These are phyloP conservation scores for Fusarium beomiforme DNA, from an alignment of 2,329 filamentous ascomycete species.

Conservation along the genomic window DNA sequence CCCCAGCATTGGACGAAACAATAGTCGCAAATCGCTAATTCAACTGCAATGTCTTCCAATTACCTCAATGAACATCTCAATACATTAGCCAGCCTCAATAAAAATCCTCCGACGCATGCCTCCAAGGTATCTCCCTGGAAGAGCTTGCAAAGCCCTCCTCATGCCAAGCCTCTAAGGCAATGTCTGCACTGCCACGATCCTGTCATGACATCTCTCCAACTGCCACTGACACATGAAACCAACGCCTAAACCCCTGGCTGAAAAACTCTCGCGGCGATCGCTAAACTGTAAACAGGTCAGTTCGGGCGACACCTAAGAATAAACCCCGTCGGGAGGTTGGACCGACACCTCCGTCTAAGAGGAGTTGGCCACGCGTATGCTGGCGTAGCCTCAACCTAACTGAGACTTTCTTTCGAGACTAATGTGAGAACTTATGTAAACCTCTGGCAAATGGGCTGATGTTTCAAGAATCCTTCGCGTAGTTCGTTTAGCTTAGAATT, in stretches of 20 bases:
- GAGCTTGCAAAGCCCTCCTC: slow-evolving; percentile 26
- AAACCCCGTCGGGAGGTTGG: slow-evolving; percentile 10
- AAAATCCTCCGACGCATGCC: not conserved
- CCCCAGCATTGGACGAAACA: slow-evolving; percentile 1
- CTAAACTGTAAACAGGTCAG: slow-evolving; percentile 27
- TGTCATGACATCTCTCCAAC: slow-evolving; percentile 12
- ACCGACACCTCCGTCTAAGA: slow-evolving; percentile 13
- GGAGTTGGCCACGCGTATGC: slow-evolving; percentile 36
- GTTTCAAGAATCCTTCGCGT: not conserved
- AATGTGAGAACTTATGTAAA: slow-evolving; percentile 14
- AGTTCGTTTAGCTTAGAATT: not conserved
- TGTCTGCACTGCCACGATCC: slow-evolving; percentile 34
- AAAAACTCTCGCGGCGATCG: slow-evolving; percentile 31
- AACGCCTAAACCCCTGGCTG: slow-evolving; percentile 7
- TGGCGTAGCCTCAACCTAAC: slow-evolving; percentile 30
- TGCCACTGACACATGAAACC: slow-evolving; percentile 26
- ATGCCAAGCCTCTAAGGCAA: slow-evolving; percentile 21
- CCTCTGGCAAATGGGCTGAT: slow-evolving; percentile 7
- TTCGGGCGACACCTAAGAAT: slow-evolving; percentile 33
- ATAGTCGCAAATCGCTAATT: not conserved
- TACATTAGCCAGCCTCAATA: slow-evolving; percentile 7
- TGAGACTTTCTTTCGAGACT: not conserved
- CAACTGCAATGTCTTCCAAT: slow-evolving; percentile 1
- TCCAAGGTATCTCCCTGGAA: slow-evolving; percentile 6
- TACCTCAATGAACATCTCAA: slow-evolving; percentile 14